Percentiles rank a stretch among this genome's conserved stretches.
Evolutionary conservation across 2,329 filamentous ascomycete species (phyloP).

Genomic region (Clarireedia monteithiana): DNA sequence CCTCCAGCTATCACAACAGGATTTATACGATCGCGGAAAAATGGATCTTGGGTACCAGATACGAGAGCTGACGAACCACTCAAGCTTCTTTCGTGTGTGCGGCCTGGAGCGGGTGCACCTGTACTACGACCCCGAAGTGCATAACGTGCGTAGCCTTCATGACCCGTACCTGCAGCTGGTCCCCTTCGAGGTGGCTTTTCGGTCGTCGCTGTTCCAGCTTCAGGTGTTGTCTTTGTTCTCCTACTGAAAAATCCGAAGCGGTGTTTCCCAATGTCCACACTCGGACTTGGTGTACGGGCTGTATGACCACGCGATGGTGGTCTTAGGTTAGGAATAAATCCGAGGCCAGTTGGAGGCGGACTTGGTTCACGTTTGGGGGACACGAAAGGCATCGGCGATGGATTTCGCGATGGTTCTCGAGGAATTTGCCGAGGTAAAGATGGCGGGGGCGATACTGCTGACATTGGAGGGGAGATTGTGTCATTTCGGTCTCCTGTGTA

Average conservation of each 20-base stretch:
- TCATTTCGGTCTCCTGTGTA: conserved; percentile 18
- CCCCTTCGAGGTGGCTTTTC: conserved; percentile 61
- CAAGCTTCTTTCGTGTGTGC: conserved; percentile 31
- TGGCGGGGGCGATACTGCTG: conserved; percentile 20
- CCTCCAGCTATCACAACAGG: conserved; percentile 57
- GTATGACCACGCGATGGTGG: conserved; percentile 25
- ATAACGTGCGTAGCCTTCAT: conserved; percentile 73
- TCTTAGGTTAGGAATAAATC: conserved; percentile 25
- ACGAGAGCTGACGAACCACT: conserved; percentile 39
- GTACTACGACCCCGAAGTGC: conserved; percentile 55
- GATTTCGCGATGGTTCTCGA: conserved; percentile 29
- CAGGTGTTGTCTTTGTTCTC: conserved; percentile 56
- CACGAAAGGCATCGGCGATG: conserved; percentile 29
- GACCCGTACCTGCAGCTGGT: conserved; percentile 84
- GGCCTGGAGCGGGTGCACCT: conserved; percentile 42
- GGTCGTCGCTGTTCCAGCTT: conserved; percentile 40
- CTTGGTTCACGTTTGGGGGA: conserved; percentile 24
- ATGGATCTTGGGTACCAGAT: conserved; percentile 45
- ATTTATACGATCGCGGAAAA: conserved; percentile 53
- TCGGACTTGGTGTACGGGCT: conserved; percentile 46
- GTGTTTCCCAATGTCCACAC: conserved; percentile 47
- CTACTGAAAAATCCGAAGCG: conserved; percentile 75
- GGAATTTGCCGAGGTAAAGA: conserved; percentile 29
- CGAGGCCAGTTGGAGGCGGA: conserved; percentile 24
- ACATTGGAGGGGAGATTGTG: conserved; percentile 17